Percentiles rank a stretch among this genome's conserved stretches.
Evolutionary conservation across 257 asterid genomes (phyloP).

Genomic region (Voacanga thouarsii): DNA sequence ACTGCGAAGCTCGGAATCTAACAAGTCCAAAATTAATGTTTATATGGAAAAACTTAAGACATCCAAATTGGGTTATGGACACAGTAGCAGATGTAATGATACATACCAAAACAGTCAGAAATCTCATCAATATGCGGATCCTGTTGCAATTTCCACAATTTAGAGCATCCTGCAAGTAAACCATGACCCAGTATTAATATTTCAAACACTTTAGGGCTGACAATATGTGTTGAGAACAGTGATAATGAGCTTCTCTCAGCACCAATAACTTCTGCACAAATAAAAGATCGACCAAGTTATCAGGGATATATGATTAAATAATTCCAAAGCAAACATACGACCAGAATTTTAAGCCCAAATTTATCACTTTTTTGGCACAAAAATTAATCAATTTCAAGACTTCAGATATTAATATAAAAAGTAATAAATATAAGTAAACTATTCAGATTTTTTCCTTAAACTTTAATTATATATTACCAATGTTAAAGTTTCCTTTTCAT

Average conservation of each 20-base stretch:
- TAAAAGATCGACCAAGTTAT: background rate
- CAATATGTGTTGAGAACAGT: background rate
- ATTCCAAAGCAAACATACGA: background rate
- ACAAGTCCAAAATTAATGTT: background rate
- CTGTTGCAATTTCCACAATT: conserved; percentile 63
- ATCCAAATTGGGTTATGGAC: background rate
- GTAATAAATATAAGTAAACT: background rate
- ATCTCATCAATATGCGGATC: conserved; percentile 82
- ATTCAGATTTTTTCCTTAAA: background rate
- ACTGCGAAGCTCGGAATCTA: background rate
- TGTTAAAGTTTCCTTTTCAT: background rate
- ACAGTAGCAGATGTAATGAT: background rate
- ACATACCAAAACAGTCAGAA: conserved; percentile 84
- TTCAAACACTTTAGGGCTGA: background rate
- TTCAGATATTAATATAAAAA: background rate
- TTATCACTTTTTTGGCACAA: background rate
- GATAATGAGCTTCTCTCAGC: background rate
- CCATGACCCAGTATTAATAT: background rate
- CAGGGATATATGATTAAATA: background rate
- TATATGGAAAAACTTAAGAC: background rate
- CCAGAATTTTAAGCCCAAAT: background rate
- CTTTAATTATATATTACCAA: background rate
- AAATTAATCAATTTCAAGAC: background rate
- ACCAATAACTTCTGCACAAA: background rate
- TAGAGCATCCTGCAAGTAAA: conserved; percentile 65